Evolutionary conservation across 495 filamentous ascomycete genomes (phyloP).

Genomic region (Penicillium cinerascens): DNA sequence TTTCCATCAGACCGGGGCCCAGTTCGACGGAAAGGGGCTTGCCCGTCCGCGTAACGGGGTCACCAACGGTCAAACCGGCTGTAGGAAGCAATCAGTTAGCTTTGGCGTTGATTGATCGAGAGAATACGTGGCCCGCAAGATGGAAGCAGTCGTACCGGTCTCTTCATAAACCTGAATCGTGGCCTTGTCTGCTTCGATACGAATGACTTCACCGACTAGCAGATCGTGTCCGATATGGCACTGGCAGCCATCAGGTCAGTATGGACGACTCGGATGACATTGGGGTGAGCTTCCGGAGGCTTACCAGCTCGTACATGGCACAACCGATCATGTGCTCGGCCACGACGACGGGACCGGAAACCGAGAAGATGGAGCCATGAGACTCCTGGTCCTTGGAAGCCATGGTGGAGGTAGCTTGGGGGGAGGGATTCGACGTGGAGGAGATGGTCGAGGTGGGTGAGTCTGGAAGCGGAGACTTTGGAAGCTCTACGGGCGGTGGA

Average conservation of each 20-base stretch:
- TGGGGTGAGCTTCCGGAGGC: conserved; percentile 19
- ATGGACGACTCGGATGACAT: conserved; percentile 5
- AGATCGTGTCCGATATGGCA: conserved; percentile 84
- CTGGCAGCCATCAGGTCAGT: conserved; percentile 35
- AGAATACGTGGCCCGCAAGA: conserved; percentile 8
- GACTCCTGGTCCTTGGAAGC: conserved; percentile 53
- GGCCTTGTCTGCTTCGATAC: conserved; percentile 90
- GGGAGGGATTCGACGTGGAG: conserved; percentile 38
- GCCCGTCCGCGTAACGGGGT: conserved; percentile 83
- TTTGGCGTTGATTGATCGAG: conserved; percentile 13
- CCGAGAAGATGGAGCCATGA: conserved; percentile 54
- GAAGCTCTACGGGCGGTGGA: conserved; percentile 38
- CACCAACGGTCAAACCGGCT: conserved; percentile 95
- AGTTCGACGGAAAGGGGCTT: conserved; percentile 97
- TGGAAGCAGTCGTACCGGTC: conserved; percentile 61
- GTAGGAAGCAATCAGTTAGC: conserved; percentile 11
- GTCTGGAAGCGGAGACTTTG: conserved; percentile 47
- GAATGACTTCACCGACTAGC: conserved; percentile 95
- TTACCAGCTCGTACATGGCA: conserved; percentile 98
- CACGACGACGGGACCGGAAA: conserved; percentile 82
- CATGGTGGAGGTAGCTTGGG: conserved; percentile 51
- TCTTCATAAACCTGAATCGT: conserved; percentile 99
- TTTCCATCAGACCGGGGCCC: conserved; percentile 95
- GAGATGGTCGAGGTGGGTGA: conserved; percentile 45
- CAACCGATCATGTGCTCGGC: conserved; percentile 98